phyloP scores from a whole-genome alignment of 148 eudicot genomes.

The Dianthus caryophyllus region DNA sequence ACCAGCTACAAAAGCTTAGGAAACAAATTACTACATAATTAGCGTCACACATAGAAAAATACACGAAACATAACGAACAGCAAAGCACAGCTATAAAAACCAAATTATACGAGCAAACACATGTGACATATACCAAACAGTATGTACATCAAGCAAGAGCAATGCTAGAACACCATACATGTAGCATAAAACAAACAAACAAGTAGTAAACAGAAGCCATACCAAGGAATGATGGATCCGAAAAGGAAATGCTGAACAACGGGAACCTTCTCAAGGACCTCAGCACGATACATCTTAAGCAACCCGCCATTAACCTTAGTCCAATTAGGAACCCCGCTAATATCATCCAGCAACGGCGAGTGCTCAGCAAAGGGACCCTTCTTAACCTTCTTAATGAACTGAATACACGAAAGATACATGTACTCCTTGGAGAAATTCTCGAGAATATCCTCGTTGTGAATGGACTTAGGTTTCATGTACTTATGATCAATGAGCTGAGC shows the following conservation, averaged over 20 bases:
- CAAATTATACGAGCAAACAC: background rate
- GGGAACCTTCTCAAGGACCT: conserved; percentile 89
- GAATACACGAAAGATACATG: conserved; percentile 67
- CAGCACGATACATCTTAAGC: conserved; percentile 92
- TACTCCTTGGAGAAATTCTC: conserved; percentile 79
- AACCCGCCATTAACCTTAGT: conserved; percentile 83
- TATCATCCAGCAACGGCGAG: conserved; percentile 89
- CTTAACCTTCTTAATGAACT: conserved; percentile 75
- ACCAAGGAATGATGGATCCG: conserved; percentile 85
- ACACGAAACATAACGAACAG: background rate
- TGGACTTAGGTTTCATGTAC: conserved; percentile 96
- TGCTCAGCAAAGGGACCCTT: conserved; percentile 89
- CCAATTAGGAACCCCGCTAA: conserved; percentile 90
- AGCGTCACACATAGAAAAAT: background rate
- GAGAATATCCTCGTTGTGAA: conserved; percentile 80
- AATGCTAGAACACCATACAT: background rate
- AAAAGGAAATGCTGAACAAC: conserved; percentile 94
- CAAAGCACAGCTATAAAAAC: background rate
- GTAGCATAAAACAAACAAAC: background rate
- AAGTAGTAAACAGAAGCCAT: conserved; percentile 23
- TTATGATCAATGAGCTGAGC: conserved; percentile 91
- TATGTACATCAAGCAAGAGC: background rate
- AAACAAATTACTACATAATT: background rate
- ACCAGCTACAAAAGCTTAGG: background rate
- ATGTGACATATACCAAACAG: background rate